Base-by-base conservation (phyloP, 495 filamentous ascomycete species). In the Hypoxylon trugodes region DNA sequence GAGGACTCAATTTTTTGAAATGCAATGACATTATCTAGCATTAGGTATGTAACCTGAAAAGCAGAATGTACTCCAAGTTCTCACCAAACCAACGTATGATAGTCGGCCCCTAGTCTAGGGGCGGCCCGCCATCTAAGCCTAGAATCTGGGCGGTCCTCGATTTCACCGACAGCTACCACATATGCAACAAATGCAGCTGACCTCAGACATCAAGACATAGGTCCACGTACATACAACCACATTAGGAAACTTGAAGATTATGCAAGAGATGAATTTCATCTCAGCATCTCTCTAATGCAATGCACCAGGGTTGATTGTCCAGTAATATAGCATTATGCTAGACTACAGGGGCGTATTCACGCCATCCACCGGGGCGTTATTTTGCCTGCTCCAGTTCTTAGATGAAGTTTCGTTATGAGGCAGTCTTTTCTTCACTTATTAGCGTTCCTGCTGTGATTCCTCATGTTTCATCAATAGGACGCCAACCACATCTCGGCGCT, bases 391-490 rank as follows among this genome's bases (percentile, higher is more conserved):
- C 46, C 46, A 53, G 25, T 53, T 54, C 25, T 47, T 49, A 38
- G 32, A 47, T 37, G 30, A 24, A 24, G 45, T n/a, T 59, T 18
- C 38, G 28, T 38, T 35, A 48, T 10, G 43, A 38, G 26, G 15
- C 40, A 58, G 19, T 55, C 24, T 49, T 40, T 24, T 46, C 38
- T 50, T 51, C n/a, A 43, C 45, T 55, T 47, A 18, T 43, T 30
- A 50, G 37, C 53, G 26, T 41, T 41, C 13, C 16, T 61, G 24
- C 30, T 67, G 58, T 58, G 64, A 66, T 67, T 67, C 26, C 52
- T 62, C 53, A 54, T 43, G 64, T 67, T 62, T 67, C 64, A 67
- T 61, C 58, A 49, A 40, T 33, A 67, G 35, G 46, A 62, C 53
- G 48, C 64, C 64, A 58, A 59, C 64, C 52, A 62, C 9, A 42